Evolutionary conservation across 2,329 filamentous ascomycete genomes (phyloP), one percentile per base, ranked within the genome.

Genomic region (Colletotrichum tamarilloi): DNA sequence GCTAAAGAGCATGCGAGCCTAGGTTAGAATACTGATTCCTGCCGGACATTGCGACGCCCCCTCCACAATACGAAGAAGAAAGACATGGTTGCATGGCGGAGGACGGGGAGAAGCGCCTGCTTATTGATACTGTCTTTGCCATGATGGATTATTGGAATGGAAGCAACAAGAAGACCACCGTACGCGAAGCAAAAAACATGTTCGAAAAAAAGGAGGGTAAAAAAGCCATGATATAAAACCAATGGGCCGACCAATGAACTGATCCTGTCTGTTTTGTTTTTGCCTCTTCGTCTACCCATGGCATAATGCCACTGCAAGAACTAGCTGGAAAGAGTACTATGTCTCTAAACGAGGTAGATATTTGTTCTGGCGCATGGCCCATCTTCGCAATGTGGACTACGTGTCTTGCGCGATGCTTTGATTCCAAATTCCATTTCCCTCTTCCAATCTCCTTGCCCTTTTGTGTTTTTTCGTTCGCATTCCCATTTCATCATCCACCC

Each of bases 211-310:
- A n/a, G 56, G 26, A 11, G 46, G 32, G 32, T 35, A 52, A 46
- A 11, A 32, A 58, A 35, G 28, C n/a, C 30, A 9, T 30, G 26
- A 60, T 35, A 38, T 55, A 49, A 12, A 73, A 28, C 57, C 22
- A 73, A 28, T 58, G 57, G 62, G 46, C 35, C 67, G 62, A 55
- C 67, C 55, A 35, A 71, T n/a, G 49, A 35, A 56, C 59, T 24
- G 42, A 49, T 26, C 59, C 58, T 28, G 38, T 60, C 55, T 70
- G 42, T 58, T 56, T 68, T 30, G 46, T 71, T 73, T 71, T 57
- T 71, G 60, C 67, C 60, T 73, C 55, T 62, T 60, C 60, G 67
- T 73, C 71, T 71, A 73, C 46, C 70, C 60, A 46, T 71, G 49
- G 71, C 66, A 71, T 42, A 73, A 74, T 58, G 38, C 68, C 28